Conservation (phyloP, 352 stramenopile genomes). For the Thalassiosira hispida region DNA sequence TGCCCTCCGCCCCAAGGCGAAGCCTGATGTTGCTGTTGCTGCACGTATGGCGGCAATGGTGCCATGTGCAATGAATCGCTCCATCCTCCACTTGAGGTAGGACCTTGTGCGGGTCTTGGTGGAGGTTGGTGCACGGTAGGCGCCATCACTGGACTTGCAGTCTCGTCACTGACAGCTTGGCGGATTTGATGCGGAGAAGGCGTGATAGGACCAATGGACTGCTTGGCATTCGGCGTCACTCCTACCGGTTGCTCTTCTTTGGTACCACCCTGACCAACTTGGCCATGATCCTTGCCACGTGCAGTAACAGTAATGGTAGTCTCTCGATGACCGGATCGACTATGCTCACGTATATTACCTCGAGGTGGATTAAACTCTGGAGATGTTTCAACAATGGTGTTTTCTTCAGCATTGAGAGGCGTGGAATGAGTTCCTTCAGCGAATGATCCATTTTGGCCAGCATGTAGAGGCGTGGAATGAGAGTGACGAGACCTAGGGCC, state of each 20-base stretch:
- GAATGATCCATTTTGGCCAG: too few species aligned
- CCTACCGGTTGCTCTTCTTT: too few species aligned
- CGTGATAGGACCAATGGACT: constrained; percentile 26
- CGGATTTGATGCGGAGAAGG: constrained; percentile 34
- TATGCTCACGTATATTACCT: constrained; percentile 12
- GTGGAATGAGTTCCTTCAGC: too few species aligned
- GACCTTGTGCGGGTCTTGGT: too few species aligned
- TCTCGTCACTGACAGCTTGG: constrained; percentile 42
- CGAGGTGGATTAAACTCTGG: constrained; percentile 36
- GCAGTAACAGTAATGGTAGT: constrained; percentile 15
- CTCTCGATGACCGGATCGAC: constrained; percentile 1
- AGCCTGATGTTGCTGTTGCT: neutral
- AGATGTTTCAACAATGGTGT: neutral
- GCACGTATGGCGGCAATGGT: constrained; percentile 35
- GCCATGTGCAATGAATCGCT: constrained; percentile 33
- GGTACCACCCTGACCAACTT: too few species aligned
- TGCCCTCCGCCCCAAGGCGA: neutral
- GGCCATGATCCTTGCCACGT: neutral
- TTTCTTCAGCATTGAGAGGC: too few species aligned
- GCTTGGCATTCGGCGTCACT: constrained; percentile 1
- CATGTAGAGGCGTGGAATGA: too few species aligned
- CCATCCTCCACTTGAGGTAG: constrained; percentile 19
- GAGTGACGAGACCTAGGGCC: too few species aligned
- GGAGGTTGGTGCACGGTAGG: constrained; percentile 27
- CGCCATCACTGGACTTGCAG: constrained; percentile 16